Evolutionary conservation across 768 basidiomycete species (phyloP).

Genomic region (Kwoniella heveanensis): DNA sequence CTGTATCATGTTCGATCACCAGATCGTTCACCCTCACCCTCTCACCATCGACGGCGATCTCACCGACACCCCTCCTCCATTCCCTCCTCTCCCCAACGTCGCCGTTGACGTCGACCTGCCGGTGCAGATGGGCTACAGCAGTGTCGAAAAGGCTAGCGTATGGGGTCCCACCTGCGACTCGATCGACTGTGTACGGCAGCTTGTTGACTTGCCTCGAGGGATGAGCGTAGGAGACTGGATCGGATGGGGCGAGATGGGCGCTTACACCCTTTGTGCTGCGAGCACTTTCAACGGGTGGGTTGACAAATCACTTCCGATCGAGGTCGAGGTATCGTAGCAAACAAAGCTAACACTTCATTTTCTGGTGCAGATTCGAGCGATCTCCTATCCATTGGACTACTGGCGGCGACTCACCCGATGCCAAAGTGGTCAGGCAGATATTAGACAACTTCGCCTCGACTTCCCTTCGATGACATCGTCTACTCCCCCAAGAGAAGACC

Average conservation of each 20-base stretch:
- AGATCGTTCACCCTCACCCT: slow-evolving; percentile 76
- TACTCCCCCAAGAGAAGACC: slow-evolving; percentile 34
- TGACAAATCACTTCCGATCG: too few relatives aligned
- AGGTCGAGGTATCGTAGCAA: too few relatives aligned
- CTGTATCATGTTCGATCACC: slow-evolving; percentile 92
- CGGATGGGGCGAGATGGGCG: slow-evolving; percentile 97
- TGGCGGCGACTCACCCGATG: slow-evolving; percentile 37
- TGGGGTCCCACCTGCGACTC: slow-evolving; percentile 99
- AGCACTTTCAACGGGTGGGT: slow-evolving; percentile 82
- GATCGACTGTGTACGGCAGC: slow-evolving; percentile 80
- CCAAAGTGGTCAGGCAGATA: slow-evolving; percentile 44
- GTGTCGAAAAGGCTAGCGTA: slow-evolving; percentile 62
- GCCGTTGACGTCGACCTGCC: slow-evolving; percentile 54
- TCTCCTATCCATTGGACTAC: slow-evolving; percentile 53
- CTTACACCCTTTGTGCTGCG: slow-evolving; percentile 96
- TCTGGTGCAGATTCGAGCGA: slow-evolving; percentile 31
- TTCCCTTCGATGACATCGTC: slow-evolving; percentile 49
- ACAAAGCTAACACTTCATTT: background rate
- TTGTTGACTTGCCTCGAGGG: slow-evolving; percentile 64
- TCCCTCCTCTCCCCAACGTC: slow-evolving; percentile 55
- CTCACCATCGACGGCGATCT: slow-evolving; percentile 56
- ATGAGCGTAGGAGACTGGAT: slow-evolving; percentile 96
- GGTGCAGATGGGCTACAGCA: slow-evolving; percentile 54
- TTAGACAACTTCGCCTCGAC: slow-evolving; percentile 46
- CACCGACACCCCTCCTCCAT: slow-evolving; percentile 36